A percentile compares a stretch with the other conserved stretches of the same genome.
These are phyloP conservation scores for Platanthera zijinensis DNA, from an alignment of 106 monocot genomes.

Conservation along the genomic window DNA sequence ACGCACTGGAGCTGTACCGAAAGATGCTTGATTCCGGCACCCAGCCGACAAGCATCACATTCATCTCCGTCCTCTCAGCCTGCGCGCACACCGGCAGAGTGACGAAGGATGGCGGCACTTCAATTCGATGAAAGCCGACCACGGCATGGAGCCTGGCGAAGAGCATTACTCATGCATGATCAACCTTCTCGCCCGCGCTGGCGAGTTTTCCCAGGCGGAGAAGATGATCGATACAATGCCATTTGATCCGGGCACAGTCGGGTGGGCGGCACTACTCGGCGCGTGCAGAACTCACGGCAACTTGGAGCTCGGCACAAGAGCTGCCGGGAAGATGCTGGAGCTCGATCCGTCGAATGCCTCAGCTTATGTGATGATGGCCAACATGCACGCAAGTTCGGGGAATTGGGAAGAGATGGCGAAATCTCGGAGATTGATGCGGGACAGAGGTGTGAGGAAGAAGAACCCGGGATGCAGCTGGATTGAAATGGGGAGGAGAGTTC, in stretches of 20 bases:
- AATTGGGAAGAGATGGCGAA: slow-evolving; percentile 39
- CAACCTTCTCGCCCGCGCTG: slow-evolving; percentile 54
- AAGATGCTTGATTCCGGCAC: slow-evolving; percentile 25
- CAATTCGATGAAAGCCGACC: slow-evolving; percentile 28
- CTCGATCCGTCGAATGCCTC: slow-evolving; percentile 48
- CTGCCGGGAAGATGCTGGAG: slow-evolving; percentile 32
- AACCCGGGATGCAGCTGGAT: slow-evolving; percentile 61
- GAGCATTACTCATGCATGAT: slow-evolving; percentile 78
- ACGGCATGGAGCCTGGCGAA: slow-evolving; percentile 23
- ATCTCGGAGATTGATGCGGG: slow-evolving; percentile 42
- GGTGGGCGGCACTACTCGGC: slow-evolving; percentile 54
- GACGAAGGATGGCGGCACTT: slow-evolving; percentile 41
- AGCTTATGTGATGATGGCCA: slow-evolving; percentile 42
- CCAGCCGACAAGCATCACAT: slow-evolving; percentile 42
- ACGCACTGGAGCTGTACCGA: slow-evolving; percentile 33
- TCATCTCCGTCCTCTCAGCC: slow-evolving; percentile 51
- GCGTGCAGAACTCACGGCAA: slow-evolving; percentile 53
- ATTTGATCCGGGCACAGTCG: slow-evolving; percentile 29
- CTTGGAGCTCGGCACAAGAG: slow-evolving; percentile 31
- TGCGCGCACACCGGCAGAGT: slow-evolving; percentile 53
- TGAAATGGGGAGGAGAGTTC: slow-evolving; percentile 42
- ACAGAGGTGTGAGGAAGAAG: slow-evolving; percentile 45
- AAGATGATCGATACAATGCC: slow-evolving; percentile 40
- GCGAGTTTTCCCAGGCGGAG: slow-evolving; percentile 39
- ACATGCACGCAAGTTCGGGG: slow-evolving; percentile 38